phyloP scores from a whole-genome alignment of 805 yeast species.

The Nakazawaea populi region DNA sequence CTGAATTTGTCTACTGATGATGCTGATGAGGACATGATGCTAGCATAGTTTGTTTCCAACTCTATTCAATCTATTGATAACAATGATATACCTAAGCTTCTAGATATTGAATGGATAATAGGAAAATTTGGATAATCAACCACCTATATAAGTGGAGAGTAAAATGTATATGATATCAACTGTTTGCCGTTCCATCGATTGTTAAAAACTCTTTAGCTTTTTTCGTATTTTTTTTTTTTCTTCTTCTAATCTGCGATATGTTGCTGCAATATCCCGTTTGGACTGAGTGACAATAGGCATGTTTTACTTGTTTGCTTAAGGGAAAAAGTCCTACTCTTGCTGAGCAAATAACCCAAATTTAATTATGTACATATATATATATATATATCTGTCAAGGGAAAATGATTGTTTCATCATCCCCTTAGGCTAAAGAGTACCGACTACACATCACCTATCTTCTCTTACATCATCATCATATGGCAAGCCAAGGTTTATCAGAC shows the following conservation, averaged over 20 bases:
- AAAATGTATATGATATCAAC: no score
- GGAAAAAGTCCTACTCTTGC: background rate
- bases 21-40: background rate
- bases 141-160: no score
- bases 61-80: no score
- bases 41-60: background rate
- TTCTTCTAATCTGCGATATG: background rate
- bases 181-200: background rate
- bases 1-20: background rate
- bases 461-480: no score
- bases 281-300: background rate
- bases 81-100: no score
- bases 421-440: no score
- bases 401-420: no score
- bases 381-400: no score
- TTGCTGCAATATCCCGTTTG: background rate
- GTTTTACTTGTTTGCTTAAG: background rate
- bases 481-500: no score
- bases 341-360: background rate
- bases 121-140: no score
- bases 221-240: background rate
- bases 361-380: background rate
- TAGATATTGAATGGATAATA: no score
- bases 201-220: slow-evolving; percentile 7
- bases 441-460: no score